Base-by-base conservation (phyloP, 371 early-diverging fungal species). In the Zychaea mexicana region DNA sequence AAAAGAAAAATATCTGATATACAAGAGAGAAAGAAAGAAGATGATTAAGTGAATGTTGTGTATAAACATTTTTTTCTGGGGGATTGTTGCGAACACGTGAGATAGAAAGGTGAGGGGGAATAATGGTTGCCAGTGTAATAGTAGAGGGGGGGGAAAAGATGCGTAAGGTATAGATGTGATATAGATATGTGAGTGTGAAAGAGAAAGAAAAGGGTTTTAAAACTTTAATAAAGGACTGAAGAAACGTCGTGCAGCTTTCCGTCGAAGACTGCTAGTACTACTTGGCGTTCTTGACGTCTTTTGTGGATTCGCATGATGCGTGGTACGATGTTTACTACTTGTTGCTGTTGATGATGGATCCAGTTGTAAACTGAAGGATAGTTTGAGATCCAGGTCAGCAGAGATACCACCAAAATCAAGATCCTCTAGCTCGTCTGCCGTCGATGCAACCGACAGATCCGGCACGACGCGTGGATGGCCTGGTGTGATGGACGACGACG, bases 361-460 rank as follows among this genome's bases (percentile, higher is more conserved):
- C 7, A 62, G 19, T 19, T 61, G 63, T 2, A 67, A 32, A 32
- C 60, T 63, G 31, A 67, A 67, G n/a, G 68, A 62, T 6, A 67
- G 55, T n/a, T 62, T 62, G 2, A 59, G 32, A 53, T 67, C 68
- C 59, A 79, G 33, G 46, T 79, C 79, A 3, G 72, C 70, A 22
- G 68, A 49, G 10, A 62, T 62, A 15, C 62, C 72, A 30, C 70
- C 70, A 54, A 70, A 64, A 9, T 69, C 67, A 2, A 47, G 27
- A 9, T 60, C 57, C 7, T 59, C 60, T 9, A 62, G 10, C 9
- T 70, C 49, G 26, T 57, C 63, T 10, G 47, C 57, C n/a, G 59
- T 59, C 12, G 59, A 57, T 2, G 59, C 53, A 13, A 53, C 36
- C 3, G 63, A 62, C 8, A 67, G 36, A n/a, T 66, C 67, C 0